phyloP scores from a whole-genome alignment of 2,329 filamentous ascomycete genomes.

The Paecilomyces formosus region DNA sequence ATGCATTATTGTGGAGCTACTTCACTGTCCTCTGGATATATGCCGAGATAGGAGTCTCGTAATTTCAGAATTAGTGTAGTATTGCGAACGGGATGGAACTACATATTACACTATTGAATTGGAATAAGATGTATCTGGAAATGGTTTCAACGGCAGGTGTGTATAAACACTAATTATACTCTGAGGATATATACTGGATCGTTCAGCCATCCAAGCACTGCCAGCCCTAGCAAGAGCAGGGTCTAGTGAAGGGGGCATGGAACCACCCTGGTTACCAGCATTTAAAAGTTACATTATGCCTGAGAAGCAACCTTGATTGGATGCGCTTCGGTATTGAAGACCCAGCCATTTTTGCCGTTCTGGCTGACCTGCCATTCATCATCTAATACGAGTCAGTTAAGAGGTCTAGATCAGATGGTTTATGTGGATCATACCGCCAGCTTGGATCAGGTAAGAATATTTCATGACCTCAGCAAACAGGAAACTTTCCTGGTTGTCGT shows the following conservation, averaged over 20 bases:
- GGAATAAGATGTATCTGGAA: too few species aligned
- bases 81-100: too few species aligned
- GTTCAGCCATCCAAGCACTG: background rate
- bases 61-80: too few species aligned
- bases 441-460: slow-evolving; percentile 68
- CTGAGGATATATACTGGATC: background rate
- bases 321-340: slow-evolving; percentile 61
- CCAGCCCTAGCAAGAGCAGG: background rate
- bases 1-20: too few species aligned
- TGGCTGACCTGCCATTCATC: slow-evolving; percentile 51
- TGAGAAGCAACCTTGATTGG: slow-evolving; percentile 42
- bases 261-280: background rate
- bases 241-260: background rate
- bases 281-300: background rate
- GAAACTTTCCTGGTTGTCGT: slow-evolving; percentile 77
- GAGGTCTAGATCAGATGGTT: background rate
- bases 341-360: slow-evolving; percentile 46
- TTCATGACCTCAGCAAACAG: slow-evolving; percentile 84
- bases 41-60: too few species aligned
- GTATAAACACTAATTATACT: background rate
- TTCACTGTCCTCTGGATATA: too few species aligned
- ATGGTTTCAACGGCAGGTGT: background rate
- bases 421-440: slow-evolving; percentile 23
- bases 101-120: too few species aligned
- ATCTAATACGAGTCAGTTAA: slow-evolving; percentile 35